Evolutionary conservation across 2,329 filamentous ascomycete species (phyloP), one percentile per base, ranked within the genome.

Genomic region (Byssothecium circinans): DNA sequence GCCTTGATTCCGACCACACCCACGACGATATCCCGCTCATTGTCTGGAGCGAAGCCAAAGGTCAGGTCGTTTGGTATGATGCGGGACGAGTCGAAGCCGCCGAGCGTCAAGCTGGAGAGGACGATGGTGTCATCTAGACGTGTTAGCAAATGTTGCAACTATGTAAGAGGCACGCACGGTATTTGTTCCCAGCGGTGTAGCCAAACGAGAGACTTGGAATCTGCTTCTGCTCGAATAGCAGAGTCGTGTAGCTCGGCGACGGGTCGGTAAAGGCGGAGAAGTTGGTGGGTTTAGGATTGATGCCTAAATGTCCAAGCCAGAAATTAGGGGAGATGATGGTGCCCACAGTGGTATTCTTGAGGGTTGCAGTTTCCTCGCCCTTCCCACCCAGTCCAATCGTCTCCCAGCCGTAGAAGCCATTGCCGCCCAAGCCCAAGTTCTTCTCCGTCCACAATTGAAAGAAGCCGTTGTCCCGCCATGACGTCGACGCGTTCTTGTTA

Each of bases 121-220:
- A 66, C 7, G 62, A 65, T 12, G 29, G 63, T 58, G 39, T 59
- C 61, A 22, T 60, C 69, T 73, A 27, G 5, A 17, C 5, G 23
- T 29, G 43, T 49, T 42, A 52, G 44, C 55, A 52, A 4, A 19
- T 14, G 36, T 10, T 35, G n/a, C 4, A 23, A 12, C 10, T 8
- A 18, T 7, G 29, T 15, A 15, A 29, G 12, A 22, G n/a, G 14
- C 19, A 69, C 80, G 66, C 73, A 85, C 84, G 78, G 61, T 90
- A 90, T 52, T 80, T 79, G n/a, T 86, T 86, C 14, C 88, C 88
- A 33, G 87, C 87, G 3, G 87, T 90, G 65, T 85, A 91, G 42
- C 85, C 86, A 64, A 87, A 90, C 34, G 85, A 88, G 52, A 88
- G 77, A 64, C 87, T 89, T 1, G 86, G 84, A 39, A 90, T 87